A percentile compares a stretch with the other conserved stretches of the same genome.
phyloP scores from a whole-genome alignment of 75 land plant species.

The Ceratopteris richardii region DNA sequence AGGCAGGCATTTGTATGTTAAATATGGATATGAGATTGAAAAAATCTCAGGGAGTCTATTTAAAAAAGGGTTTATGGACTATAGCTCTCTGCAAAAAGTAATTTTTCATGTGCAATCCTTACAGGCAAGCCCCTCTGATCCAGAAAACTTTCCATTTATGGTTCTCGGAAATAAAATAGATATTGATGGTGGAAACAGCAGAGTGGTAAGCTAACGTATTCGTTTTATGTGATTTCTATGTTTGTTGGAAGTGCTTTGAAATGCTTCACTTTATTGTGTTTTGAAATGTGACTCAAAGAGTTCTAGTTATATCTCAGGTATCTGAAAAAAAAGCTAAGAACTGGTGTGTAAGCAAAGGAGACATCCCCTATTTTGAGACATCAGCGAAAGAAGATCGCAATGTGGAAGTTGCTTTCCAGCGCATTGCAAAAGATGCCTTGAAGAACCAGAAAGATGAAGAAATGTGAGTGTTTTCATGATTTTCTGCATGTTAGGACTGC shows the following conservation, averaged over 20 bases:
- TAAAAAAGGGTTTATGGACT: too few relatives aligned
- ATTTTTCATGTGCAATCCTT: too few relatives aligned
- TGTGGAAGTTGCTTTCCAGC: conserved; percentile 63
- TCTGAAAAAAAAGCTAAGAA: conserved; percentile 63
- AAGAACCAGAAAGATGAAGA: conserved; percentile 45
- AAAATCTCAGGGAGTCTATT: too few relatives aligned
- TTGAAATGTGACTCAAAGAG: too few relatives aligned
- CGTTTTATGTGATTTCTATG: too few relatives aligned
- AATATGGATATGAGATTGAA: too few relatives aligned
- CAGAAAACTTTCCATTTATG: conserved; percentile 80
- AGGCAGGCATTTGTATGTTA: too few relatives aligned
- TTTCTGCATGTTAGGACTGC: too few relatives aligned
- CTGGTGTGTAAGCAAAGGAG: conserved; percentile 70
- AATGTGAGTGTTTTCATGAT: conserved; percentile 23
- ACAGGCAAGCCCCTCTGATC: conserved; percentile 80
- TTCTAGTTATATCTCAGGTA: conserved; percentile 45
- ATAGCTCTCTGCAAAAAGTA: too few relatives aligned
- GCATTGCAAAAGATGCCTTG: conserved; percentile 49
- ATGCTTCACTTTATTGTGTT: background rate
- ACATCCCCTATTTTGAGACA: conserved; percentile 95
- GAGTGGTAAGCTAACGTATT: conserved; percentile 79
- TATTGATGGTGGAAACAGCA: conserved; percentile 81
- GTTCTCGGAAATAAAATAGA: conserved; percentile 77
- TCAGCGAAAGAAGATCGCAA: conserved; percentile 74
- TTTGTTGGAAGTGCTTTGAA: too few relatives aligned